Conservation (phyloP, 768 basidiomycete genomes). For the Auricularia cornea region DNA sequence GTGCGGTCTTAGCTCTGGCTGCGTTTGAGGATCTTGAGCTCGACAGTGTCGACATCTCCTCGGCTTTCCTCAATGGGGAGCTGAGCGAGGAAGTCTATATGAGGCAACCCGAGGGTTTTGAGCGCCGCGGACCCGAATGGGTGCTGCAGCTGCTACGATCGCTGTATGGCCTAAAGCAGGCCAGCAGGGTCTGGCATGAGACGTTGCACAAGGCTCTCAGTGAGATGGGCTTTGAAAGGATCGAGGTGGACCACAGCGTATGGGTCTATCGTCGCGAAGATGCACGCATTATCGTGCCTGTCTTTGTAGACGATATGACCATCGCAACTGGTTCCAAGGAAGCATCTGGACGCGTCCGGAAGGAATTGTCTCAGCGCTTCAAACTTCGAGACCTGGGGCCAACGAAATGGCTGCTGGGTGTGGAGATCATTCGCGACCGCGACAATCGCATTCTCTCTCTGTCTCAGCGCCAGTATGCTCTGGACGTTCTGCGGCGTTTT, state of each 20-base stretch:
- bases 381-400: constrained; percentile 13
- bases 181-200: constrained; percentile 16
- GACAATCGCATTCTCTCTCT: background rate
- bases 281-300: constrained; percentile 1
- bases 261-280: constrained; percentile 20
- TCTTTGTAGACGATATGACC: constrained; percentile 16
- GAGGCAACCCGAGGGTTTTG: constrained; percentile 5
- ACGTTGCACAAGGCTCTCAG: constrained; percentile 22
- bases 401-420: constrained; percentile 9
- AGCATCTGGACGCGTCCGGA: constrained; percentile 9
- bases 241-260: constrained; percentile 15
- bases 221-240: constrained; percentile 7
- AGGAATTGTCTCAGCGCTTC: constrained; percentile 18
- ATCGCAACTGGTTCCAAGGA: background rate
- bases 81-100: constrained; percentile 15
- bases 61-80: constrained; percentile 16
- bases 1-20: constrained; percentile 18
- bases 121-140: background rate
- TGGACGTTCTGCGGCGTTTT: background rate
- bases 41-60: constrained; percentile 12
- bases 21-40: constrained; percentile 10
- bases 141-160: constrained; percentile 15
- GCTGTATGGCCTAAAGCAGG: constrained; percentile 21
- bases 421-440: constrained; percentile 1
- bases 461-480: background rate